Base-by-base conservation (phyloP, 1,284 basidiomycete genomes). In the Phaffia rhodozyma region DNA sequence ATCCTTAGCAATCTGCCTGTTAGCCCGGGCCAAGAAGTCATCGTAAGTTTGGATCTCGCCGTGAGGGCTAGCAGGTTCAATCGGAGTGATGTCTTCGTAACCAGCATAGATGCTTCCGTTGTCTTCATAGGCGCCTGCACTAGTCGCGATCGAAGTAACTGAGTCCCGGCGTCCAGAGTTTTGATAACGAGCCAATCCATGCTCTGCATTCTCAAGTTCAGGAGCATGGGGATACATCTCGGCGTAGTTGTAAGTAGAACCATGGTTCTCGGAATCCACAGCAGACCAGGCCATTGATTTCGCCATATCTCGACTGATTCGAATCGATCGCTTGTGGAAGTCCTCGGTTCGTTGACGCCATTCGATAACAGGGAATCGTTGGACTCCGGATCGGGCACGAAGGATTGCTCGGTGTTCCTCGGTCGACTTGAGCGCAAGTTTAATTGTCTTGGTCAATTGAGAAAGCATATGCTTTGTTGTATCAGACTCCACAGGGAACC, bases 321-420 rank as follows among this genome's bases (percentile, higher is more conserved):
- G 77, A 74, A 94, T 91, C 72, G 85, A 86, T 64, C 91, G 86
- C 67, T 82, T 83, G 75, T 94, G 91, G 81, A 93, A 89, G 75
- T 94, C 91, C 76, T 94, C 91, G 79, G 86, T 89, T 61, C 88
- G 84, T 74, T 93, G 90, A 72, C 91, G 87, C 91, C 91, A 93
- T 77, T 93, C 90, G 54, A 94, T 87, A 66, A 94, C 91, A 6
- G 91, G 91, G 86, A 94, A 94, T 72, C 91, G 87, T 72, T 93
- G 91, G 6, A 93, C 83, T 27, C 91, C 91, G 49, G 91, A 93
- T 58, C 91, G 84, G 50, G 91, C 91, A 73, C 90, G 87, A 21
- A 94, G 81, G 70, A 94, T 84, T 13, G 91, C 89, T 67, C 91
- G 86, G 70, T 93, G 90, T 74, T 93, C 86, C 70, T 89, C 83